phyloP scores from a whole-genome alignment of 2,329 filamentous ascomycete species.

The Xylariaceae sp. region DNA sequence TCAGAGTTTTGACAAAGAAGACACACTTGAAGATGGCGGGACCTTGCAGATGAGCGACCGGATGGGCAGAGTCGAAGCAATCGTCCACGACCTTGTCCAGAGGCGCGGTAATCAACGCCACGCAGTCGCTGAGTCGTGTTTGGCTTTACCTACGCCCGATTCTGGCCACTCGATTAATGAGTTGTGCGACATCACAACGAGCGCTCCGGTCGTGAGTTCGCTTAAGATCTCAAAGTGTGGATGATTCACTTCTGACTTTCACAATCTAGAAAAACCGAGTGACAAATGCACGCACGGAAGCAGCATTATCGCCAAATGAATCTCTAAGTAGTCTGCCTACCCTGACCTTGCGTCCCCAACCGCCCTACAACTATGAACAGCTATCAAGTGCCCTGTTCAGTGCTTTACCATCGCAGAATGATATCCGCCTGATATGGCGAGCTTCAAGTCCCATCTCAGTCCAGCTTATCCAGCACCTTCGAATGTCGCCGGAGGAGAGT shows the following conservation, averaged over 20 bases:
- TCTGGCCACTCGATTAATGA: too few species aligned
- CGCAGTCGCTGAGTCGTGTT: too few species aligned
- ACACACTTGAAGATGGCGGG: background rate
- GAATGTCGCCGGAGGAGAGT: conserved; percentile 24
- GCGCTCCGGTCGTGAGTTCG: too few species aligned
- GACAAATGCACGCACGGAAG: background rate
- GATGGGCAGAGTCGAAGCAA: too few species aligned
- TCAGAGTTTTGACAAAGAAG: conserved; percentile 27
- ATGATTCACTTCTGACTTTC: too few species aligned
- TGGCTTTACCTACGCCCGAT: too few species aligned
- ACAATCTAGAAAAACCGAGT: background rate
- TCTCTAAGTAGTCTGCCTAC: background rate
- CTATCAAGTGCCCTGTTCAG: conserved; percentile 16
- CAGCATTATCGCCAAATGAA: background rate
- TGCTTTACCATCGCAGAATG: conserved; percentile 17
- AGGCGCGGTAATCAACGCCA: too few species aligned
- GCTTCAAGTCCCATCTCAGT: conserved; percentile 2
- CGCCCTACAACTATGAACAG: background rate
- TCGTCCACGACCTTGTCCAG: too few species aligned
- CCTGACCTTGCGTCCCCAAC: background rate
- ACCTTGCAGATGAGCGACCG: too few species aligned
- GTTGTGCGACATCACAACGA: too few species aligned
- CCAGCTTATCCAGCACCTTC: conserved; percentile 6
- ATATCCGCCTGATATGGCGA: conserved; percentile 14
- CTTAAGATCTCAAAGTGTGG: too few species aligned